Base-by-base conservation (phyloP, 208 protist species). In the Endotrypanum monterogeii region DNA sequence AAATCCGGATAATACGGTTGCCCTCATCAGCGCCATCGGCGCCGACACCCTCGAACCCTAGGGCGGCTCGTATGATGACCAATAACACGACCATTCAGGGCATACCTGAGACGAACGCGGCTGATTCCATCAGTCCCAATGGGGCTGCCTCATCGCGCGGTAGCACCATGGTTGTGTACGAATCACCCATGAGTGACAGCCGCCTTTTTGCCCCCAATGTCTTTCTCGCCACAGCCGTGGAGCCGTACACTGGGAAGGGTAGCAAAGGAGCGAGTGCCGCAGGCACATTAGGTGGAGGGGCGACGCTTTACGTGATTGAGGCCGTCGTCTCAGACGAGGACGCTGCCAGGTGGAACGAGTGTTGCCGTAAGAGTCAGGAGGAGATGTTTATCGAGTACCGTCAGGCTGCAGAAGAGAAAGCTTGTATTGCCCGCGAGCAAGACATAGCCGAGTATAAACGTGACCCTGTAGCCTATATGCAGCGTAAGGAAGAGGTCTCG, bases 191-290 rank as follows among this genome's bases (percentile, higher is more conserved):
- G 16, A 70, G 68, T 16, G 39, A 44, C 1, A 35, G n/a, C 23
- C 85, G 85, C 51, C 66, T 89, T 48, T 94, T 94, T 68, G 56
- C 89, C 23, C 79, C 89, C 5, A 83, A 94, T 60, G 71, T 89
- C 18, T 73, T 84, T 20, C 79, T 94, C 37, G 56, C 66, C 61
- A 54, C 51, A n/a, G 51, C 69, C 0, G 54, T 12, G 44, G 68
- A 76, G 28, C 18, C 8, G 3, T 55, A n/a, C 32, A 16, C 1
- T 52, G 44, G 23, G 35, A 78, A 79, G 48, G 70, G 62, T 7
- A 41, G 39, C 11, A 88, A 82, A 58, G 67, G 54, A 32, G 25
- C 62, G 20, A 20, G 32, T 6, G 39, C 68, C 9, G 44, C 52
- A 23, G 28, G 8, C 0, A 6, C 50, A 16, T 65, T 46, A 11